Base-by-base conservation (phyloP, 768 basidiomycete genomes). In the Pisolithus orientalis region DNA sequence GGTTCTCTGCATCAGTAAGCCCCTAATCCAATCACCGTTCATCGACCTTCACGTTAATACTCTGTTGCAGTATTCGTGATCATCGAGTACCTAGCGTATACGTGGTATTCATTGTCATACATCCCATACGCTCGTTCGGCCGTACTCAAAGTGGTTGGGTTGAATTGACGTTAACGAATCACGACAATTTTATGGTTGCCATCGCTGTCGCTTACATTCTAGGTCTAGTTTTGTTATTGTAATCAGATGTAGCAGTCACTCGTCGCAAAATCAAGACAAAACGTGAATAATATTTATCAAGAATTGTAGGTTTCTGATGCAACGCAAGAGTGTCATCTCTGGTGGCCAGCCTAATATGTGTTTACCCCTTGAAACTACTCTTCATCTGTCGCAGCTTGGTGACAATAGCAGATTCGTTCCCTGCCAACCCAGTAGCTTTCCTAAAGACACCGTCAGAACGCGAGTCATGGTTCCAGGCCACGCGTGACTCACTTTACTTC, bases 61-160 rank as follows among this genome's bases (percentile, higher is more conserved):
- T 48, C 3, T 21, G 8, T 28, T 11, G 13, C 70, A 90, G 90
- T 93, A 53, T 90, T 96, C 66, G 94, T 96, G 53, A 77, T 95
- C 70, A 74, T 96, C 67, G 85, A 94, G 68, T 95, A 90, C 68
- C 75, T 95, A 52, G 94, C 93, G 6, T 95, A 87, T 69, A 82
- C 86, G 21, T 96, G 93, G 92, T 94, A 88, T 66, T 82, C 79
- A 47, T 70, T 89, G 29, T 87, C 85, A 6, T 96, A 94, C 72
- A 91, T 97, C 59, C 94, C 94, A 3, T 95, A 94, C 61, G 94
- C 94, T 2, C 80, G 93, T 50, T 65, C 82, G 2, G 85, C 84
- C 11, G 80, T 90, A 40, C 73, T 80, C 53, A 90, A 82, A 65
- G 65, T 80, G 31, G 73, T 90, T 52, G 85, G 78, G 3, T 64